phyloP scores from a whole-genome alignment of 306 rosid species.

The Fragaria nilgerrensis region DNA sequence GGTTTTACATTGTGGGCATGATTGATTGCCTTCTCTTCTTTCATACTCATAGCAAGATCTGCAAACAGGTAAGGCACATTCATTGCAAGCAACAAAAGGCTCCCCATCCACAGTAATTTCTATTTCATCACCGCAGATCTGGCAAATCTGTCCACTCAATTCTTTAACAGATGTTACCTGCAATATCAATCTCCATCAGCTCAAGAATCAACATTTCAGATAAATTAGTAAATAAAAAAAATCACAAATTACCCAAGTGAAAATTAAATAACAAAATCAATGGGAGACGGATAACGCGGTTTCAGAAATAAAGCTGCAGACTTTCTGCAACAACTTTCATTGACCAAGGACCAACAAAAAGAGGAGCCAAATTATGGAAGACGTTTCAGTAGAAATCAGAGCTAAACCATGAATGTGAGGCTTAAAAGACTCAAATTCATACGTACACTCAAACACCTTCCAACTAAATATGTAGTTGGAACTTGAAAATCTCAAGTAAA shows the following conservation, averaged over 20 bases:
- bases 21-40: slow-evolving; percentile 91
- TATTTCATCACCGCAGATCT: slow-evolving; percentile 93
- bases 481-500: neutral
- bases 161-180: slow-evolving; percentile 75
- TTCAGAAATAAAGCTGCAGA: slow-evolving; percentile 9
- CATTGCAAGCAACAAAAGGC: slow-evolving; percentile 90
- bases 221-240: neutral
- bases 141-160: slow-evolving; percentile 83
- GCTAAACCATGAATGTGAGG: slow-evolving; percentile 1
- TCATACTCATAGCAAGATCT: slow-evolving; percentile 91
- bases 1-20: slow-evolving; percentile 92
- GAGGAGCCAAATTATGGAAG: slow-evolving; percentile 16
- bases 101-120: slow-evolving; percentile 75
- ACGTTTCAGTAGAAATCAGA: slow-evolving; percentile 18
- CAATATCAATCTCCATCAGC: slow-evolving; percentile 23
- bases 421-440: neutral
- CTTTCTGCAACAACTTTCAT: slow-evolving; percentile 18
- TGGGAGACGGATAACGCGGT: neutral
- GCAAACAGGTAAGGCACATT: slow-evolving; percentile 94
- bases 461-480: neutral
- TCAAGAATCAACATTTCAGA: slow-evolving; percentile 7
- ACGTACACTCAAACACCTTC: neutral
- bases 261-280: neutral
- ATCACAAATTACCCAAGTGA: neutral
- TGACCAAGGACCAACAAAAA: slow-evolving; percentile 16